Evolutionary conservation across 83 land plant genomes (phyloP).

Genomic region (Larix sibirica): DNA sequence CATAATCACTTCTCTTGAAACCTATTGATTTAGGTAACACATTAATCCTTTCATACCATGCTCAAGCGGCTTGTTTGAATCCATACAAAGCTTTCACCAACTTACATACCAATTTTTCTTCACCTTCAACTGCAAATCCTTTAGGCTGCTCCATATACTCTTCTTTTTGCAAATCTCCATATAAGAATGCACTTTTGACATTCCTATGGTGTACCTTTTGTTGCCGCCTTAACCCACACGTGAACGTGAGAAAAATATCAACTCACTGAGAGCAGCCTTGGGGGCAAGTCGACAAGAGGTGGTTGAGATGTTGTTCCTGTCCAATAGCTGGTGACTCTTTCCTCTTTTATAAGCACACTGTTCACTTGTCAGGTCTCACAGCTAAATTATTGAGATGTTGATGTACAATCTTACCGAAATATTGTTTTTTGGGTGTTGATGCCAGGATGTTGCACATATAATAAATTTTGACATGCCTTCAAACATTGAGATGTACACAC

Average conservation of each 20-base stretch:
- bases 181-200: too few species aligned
- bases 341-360: background rate
- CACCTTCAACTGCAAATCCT: background rate
- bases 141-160: background rate
- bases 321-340: too few species aligned
- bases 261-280: too few species aligned
- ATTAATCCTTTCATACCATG: background rate
- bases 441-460: slow-evolving; percentile 89
- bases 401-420: background rate
- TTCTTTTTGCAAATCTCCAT: background rate
- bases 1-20: background rate
- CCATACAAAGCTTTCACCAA: too few species aligned
- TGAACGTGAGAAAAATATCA: too few species aligned
- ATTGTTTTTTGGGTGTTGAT: background rate
- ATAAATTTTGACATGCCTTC: slow-evolving; percentile 92
- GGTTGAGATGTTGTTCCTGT: too few species aligned
- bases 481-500: slow-evolving; percentile 89
- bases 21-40: too few species aligned
- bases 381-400: background rate
- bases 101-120: background rate
- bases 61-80: background rate
- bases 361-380: background rate
- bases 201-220: background rate
- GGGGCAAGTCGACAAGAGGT: too few species aligned
- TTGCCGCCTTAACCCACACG: background rate